Base-by-base conservation (phyloP, 345 rosid species). In the Murraya koenigii region DNA sequence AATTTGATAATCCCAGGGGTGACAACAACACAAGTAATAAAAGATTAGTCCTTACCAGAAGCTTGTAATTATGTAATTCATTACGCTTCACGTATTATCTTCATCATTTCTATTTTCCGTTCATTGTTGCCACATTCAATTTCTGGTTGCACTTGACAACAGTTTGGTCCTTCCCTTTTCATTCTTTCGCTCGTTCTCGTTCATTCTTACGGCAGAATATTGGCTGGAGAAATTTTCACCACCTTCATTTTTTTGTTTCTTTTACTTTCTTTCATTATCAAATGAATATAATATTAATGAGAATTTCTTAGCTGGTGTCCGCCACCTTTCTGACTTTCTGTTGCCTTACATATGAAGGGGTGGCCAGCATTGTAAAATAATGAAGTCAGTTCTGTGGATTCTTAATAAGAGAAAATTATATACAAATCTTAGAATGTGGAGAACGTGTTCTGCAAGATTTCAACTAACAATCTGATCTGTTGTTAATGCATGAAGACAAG, bases 21-120 rank as follows among this genome's bases (percentile, higher is more conserved):
- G 41, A 56, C 52, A 44, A 23, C 26, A 71, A 58, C 78, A 28
- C 75, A 60, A 15, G 56, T 4, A 22, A 52, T 25, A 66, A 44
- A 44, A 79, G 69, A 56, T 76, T 75, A n/a, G 55, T 77, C 32
- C 28, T 78, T 76, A 9, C 28, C 59, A 75, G 71, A 76, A 76
- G 65, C 80, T 38, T 84, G 86, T 80, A 78, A 80, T 72, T 74
- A 67, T 77, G 80, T 70, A 79, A 69, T 79, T 72, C 71, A 35
- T 61, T 66, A 3, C 8, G 38, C 62, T 41, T 76, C 26, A 69
- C 58, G 76, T 52, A 20, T 62, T 80, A 49, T 61, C 73, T 52
- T 75, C 56, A 65, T 33, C 15, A 19, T 75, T 59, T 38, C 47
- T 28, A 54, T 11, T 44, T 52, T 56, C 49, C n/a, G 26, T 13